These are phyloP conservation scores for Pseudocercospora fuligena DNA, from an alignment of 2,329 filamentous ascomycete genomes.

Conservation along the genomic window DNA sequence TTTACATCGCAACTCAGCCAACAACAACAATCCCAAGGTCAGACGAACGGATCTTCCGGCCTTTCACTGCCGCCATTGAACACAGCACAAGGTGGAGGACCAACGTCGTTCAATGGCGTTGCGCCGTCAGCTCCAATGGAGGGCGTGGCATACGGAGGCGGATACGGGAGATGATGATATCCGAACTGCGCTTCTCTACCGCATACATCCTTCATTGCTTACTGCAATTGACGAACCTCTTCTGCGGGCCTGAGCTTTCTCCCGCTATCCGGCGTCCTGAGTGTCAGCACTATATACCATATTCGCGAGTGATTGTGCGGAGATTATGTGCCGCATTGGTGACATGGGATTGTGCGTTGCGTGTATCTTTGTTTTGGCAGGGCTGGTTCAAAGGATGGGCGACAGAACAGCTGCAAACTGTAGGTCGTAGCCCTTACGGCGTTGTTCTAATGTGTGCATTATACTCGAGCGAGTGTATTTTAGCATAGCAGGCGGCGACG, in stretches of 20 bases:
- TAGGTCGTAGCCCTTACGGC: background rate
- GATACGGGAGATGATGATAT: constrained; percentile 30
- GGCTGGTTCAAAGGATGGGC: constrained; percentile 1
- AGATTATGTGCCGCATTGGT: constrained; percentile 10
- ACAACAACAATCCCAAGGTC: constrained; percentile 40
- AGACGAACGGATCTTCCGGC: constrained; percentile 35
- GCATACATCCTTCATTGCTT: constrained; percentile 1
- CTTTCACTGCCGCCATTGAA: constrained; percentile 46
- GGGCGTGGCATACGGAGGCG: constrained; percentile 51
- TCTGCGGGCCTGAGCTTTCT: constrained; percentile 12
- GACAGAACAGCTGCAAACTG: constrained; percentile 11
- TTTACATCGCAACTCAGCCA: constrained; percentile 52
- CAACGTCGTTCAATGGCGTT: constrained; percentile 40
- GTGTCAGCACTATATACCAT: constrained; percentile 32
- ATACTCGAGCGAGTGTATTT: constrained; percentile 5
- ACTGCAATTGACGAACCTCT: constrained; percentile 3
- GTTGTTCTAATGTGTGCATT: constrained; percentile 8
- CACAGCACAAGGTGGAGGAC: constrained; percentile 25
- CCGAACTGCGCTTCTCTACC: constrained; percentile 3
- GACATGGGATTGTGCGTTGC: background rate
- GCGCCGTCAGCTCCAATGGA: constrained; percentile 50
- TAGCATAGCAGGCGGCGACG: constrained; percentile 1
- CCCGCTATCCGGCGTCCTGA: constrained; percentile 21
- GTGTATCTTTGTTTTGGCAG: background rate
- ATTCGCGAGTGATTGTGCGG: constrained; percentile 19